Base-by-base conservation (phyloP, 805 yeast species). In the Hanseniaspora lindneri region DNA sequence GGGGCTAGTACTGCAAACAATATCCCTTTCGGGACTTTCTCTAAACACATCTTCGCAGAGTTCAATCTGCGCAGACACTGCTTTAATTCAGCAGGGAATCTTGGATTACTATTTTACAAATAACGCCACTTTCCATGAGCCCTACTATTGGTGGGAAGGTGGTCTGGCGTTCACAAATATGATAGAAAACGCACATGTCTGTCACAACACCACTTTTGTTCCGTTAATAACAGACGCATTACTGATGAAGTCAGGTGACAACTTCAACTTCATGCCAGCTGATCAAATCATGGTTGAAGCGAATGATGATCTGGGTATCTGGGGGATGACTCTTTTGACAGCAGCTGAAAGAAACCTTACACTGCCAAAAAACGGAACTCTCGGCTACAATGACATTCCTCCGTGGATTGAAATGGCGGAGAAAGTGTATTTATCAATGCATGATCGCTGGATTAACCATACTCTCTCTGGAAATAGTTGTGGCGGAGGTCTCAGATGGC, bases 261-360 rank as follows among this genome's bases (percentile, higher is more conserved):
- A 79, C 60, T 68, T 76, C 66, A 81, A 89, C 65, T 92, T 79
- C 64, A 79, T 89, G 64, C 96, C 96, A 4, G 67, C 77, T 52
- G 85, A 85, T 64, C 95, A 88, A 65, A 76, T 88, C 10, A 78
- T 87, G 30, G 83, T 95, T 1, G 96, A 89, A 66, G 98, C 97
- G 59, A 89, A 89, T 61, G 98, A 89, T 71, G 97, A 89, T 69
- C 97, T 89, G 68, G 95, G 84, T 1, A 86, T 89, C 63, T 89
- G 97, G 97, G 97, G 95, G 5, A 70, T 89, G 52, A 82, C 94
- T 1, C 94, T 78, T 3, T 85, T 89, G 82, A 79, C 77, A 27
- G 96, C 96, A 1, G 92, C 94, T 0, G 97, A 89, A 63, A 72
- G 80, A 60, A 85, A 85, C 65, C 86, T 87, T 60, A 68, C 84